Conservation (phyloP, 106 monocot genomes). For the Acanthochlamys bracteata region DNA sequence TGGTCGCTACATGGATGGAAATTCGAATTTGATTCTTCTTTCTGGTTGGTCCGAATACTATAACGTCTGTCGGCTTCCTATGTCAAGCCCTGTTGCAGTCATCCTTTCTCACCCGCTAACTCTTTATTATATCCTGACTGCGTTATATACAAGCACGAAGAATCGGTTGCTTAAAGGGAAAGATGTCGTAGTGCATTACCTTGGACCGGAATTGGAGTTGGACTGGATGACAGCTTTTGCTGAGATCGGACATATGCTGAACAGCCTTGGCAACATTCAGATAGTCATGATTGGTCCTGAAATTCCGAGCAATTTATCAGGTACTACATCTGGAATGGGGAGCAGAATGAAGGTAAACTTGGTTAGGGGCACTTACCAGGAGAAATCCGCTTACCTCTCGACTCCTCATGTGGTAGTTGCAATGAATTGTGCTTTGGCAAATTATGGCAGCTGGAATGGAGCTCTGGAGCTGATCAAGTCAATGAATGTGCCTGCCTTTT, state of each 20-base stretch:
- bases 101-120: constrained; percentile 42
- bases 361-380: constrained; percentile 46
- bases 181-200: constrained; percentile 49
- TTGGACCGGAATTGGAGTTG: constrained; percentile 46
- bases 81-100: constrained; percentile 33
- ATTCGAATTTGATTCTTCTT: constrained; percentile 19
- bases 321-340: constrained; percentile 12
- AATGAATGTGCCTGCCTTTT: constrained; percentile 32
- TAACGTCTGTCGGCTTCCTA: constrained; percentile 17
- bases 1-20: constrained; percentile 12
- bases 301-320: constrained; percentile 30
- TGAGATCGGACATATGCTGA: constrained; percentile 39
- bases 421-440: constrained; percentile 43
- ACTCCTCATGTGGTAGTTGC: constrained; percentile 34
- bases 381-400: constrained; percentile 22
- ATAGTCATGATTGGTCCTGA: constrained; percentile 47
- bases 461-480: constrained; percentile 37
- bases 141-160: constrained; percentile 33
- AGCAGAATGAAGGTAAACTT: constrained; percentile 30
- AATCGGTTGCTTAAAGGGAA: constrained; percentile 35
- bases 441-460: constrained; percentile 38
- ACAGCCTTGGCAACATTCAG: constrained; percentile 32
- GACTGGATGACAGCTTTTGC: constrained; percentile 41
- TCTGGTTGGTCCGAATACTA: constrained; percentile 40
- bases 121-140: constrained; percentile 36